Evolutionary conservation across 2,329 filamentous ascomycete species (phyloP).

Genomic region (Colletotrichum plurivorum): DNA sequence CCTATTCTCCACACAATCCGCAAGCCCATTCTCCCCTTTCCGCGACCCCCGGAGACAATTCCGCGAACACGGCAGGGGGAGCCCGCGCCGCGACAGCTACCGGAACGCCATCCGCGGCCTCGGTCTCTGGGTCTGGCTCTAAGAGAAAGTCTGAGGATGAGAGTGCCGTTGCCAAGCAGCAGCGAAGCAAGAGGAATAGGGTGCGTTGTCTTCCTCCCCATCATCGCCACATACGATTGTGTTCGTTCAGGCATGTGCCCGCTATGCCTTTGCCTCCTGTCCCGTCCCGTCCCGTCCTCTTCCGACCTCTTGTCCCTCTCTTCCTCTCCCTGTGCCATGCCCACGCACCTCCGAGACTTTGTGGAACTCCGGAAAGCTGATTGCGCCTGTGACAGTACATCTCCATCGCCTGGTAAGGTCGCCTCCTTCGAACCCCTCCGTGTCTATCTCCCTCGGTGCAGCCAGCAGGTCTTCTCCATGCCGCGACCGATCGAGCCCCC

Average conservation of each 20-base stretch:
- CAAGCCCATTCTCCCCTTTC: constrained; percentile 47
- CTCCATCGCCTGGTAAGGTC: constrained; percentile 71
- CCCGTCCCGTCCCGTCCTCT: constrained; percentile 4
- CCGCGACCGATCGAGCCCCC: not conserved
- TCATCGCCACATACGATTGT: not conserved
- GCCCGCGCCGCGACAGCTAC: constrained; percentile 31
- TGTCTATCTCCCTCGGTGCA: not conserved
- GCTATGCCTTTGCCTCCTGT: constrained; percentile 2
- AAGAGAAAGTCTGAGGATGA: constrained; percentile 60
- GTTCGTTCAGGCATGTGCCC: no score
- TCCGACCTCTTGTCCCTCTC: not conserved
- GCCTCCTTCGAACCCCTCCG: not conserved
- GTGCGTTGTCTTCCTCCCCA: constrained; percentile 54
- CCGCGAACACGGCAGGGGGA: constrained; percentile 51
- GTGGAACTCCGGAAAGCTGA: constrained; percentile 35
- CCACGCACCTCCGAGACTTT: not conserved
- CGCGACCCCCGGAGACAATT: constrained; percentile 63
- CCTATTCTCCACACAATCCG: constrained; percentile 46
- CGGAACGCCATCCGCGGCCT: constrained; percentile 29
- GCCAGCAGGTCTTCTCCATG: not conserved
- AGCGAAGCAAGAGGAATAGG: constrained; percentile 72
- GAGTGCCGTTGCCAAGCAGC: constrained; percentile 60
- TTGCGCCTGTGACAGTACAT: constrained; percentile 62
- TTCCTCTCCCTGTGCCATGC: constrained; percentile 6
- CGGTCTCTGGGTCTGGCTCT: constrained; percentile 35